phyloP scores from a whole-genome alignment of 1,284 basidiomycete genomes.

The Sporisorium reilianum region DNA sequence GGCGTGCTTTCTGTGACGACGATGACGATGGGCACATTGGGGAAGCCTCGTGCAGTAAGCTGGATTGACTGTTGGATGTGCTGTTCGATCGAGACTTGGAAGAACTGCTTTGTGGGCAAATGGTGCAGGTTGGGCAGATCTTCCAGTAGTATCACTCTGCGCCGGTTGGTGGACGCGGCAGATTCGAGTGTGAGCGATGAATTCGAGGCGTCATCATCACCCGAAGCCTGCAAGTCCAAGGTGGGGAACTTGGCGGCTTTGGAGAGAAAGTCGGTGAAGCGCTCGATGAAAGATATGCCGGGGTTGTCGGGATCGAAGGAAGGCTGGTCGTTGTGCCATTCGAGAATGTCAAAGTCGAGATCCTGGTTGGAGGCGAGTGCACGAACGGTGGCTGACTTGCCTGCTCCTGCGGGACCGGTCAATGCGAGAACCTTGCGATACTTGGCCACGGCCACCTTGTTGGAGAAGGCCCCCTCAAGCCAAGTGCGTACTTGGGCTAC shows the following conservation, averaged over 20 bases:
- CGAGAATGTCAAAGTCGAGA: slow-evolving; percentile 82
- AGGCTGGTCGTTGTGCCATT: slow-evolving; percentile 79
- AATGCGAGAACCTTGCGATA: slow-evolving; percentile 83
- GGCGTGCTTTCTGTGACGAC: slow-evolving; percentile 81
- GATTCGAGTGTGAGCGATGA: slow-evolving; percentile 16
- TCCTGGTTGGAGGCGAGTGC: slow-evolving; percentile 77
- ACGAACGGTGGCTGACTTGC: slow-evolving; percentile 86
- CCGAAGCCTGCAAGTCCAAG: slow-evolving; percentile 28
- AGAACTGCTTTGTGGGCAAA: slow-evolving; percentile 77
- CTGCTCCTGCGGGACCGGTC: slow-evolving; percentile 89
- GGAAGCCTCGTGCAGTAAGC: slow-evolving; percentile 16
- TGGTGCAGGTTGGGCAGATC: slow-evolving; percentile 86
- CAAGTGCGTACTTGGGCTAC: slow-evolving; percentile 86
- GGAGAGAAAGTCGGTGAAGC: slow-evolving; percentile 58
- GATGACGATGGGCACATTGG: slow-evolving; percentile 78
- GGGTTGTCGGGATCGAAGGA: slow-evolving; percentile 14
- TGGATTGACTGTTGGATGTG: slow-evolving; percentile 29
- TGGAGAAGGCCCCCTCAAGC: slow-evolving; percentile 83
- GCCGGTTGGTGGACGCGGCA: slow-evolving; percentile 10
- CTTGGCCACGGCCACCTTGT: slow-evolving; percentile 76
- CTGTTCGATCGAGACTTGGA: slow-evolving; percentile 77
- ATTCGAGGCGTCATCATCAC: slow-evolving; percentile 5
- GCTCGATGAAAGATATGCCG: slow-evolving; percentile 37
- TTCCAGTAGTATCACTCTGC: slow-evolving; percentile 81
- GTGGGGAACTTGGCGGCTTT: slow-evolving; percentile 48